Evolutionary conservation across 2,329 filamentous ascomycete species (phyloP).

Genomic region (Xylaria sp.): DNA sequence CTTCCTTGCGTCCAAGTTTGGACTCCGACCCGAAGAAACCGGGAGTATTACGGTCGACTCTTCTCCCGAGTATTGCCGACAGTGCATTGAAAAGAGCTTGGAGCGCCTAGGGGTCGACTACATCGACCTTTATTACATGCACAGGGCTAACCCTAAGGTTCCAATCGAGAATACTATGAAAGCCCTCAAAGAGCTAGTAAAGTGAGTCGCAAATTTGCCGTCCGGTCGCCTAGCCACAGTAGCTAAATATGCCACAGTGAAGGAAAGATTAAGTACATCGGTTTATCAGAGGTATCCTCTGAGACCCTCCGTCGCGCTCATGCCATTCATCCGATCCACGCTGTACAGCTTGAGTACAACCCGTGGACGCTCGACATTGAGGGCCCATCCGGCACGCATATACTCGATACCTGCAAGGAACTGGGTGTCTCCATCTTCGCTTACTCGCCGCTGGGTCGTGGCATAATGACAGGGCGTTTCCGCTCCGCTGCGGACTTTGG

Average conservation of each 20-base stretch:
- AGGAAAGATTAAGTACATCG: slow-evolving; percentile 65
- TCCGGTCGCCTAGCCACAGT: not conserved
- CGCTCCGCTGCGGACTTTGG: slow-evolving; percentile 44
- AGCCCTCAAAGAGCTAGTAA: slow-evolving; percentile 57
- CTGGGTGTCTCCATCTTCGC: slow-evolving; percentile 58
- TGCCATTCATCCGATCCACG: slow-evolving; percentile 60
- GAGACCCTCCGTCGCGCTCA: slow-evolving; percentile 61
- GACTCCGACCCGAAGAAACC: slow-evolving; percentile 42
- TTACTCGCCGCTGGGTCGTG: slow-evolving; percentile 56
- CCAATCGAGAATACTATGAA: slow-evolving; percentile 61
- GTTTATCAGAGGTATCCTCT: slow-evolving; percentile 61
- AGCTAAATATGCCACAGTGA: slow-evolving; percentile 47
- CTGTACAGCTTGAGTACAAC: slow-evolving; percentile 65
- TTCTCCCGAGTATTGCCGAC: slow-evolving; percentile 41
- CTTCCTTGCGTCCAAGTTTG: slow-evolving; percentile 64
- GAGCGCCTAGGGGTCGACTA: slow-evolving; percentile 49
- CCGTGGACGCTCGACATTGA: slow-evolving; percentile 63
- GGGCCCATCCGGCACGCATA: slow-evolving; percentile 48
- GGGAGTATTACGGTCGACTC: slow-evolving; percentile 37
- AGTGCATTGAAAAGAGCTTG: slow-evolving; percentile 28
- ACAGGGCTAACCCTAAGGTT: slow-evolving; percentile 55
- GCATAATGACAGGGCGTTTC: slow-evolving; percentile 57
- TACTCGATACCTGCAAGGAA: slow-evolving; percentile 59
- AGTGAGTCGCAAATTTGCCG: slow-evolving; percentile 37
- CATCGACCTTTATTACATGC: slow-evolving; percentile 62